These are phyloP conservation scores for Macadamia tetraphylla DNA, from an alignment of 164 flowering plant species.

Conservation along the genomic window DNA sequence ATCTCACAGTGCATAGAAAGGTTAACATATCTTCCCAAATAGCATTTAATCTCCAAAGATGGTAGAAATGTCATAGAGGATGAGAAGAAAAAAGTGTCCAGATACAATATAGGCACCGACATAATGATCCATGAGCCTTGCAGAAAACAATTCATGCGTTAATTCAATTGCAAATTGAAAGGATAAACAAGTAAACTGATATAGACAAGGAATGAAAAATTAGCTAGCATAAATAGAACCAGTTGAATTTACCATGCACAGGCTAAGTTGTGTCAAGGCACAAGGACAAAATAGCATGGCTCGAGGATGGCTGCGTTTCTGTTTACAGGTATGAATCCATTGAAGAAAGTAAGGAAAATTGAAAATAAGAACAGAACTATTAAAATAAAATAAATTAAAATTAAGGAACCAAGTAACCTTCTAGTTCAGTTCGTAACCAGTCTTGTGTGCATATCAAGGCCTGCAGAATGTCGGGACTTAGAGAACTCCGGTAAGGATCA, in stretches of 20 bases:
- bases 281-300: slow-evolving; percentile 6
- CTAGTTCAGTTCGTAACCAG: slow-evolving; percentile 49
- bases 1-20: too few relatives aligned
- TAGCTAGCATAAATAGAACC: background rate
- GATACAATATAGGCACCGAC: background rate
- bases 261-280: slow-evolving; percentile 1
- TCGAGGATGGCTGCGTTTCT: background rate
- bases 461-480: slow-evolving; percentile 47
- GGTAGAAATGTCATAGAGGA: too few relatives aligned
- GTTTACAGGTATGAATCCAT: background rate
- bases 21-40: too few relatives aligned
- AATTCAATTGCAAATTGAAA: background rate
- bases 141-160: background rate
- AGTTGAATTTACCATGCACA: slow-evolving; percentile 3
- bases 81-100: too few relatives aligned
- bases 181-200: background rate
- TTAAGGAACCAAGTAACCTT: slow-evolving; percentile 28
- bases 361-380: background rate
- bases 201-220: background rate
- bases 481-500: slow-evolving; percentile 36
- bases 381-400: background rate
- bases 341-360: background rate
- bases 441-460: slow-evolving; percentile 73
- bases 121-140: background rate
- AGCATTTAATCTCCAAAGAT: too few relatives aligned